Evolutionary conservation across 331 rosid genomes (phyloP), one percentile per base, ranked within the genome.

Genomic region (Phaseolus coccineus): DNA sequence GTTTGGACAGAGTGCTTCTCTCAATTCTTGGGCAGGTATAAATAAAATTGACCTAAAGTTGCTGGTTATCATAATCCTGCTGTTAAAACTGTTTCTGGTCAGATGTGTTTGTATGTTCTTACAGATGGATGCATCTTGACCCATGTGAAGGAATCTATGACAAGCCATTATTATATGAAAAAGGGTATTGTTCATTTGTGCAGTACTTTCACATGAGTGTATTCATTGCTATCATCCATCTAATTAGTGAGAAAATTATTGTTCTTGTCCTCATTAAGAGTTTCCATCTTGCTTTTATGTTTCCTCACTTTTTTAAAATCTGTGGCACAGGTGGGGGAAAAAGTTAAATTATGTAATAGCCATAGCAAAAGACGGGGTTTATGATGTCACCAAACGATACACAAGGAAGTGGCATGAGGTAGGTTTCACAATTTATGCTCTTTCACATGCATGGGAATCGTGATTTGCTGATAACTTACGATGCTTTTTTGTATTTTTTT

Each of bases 1-100:
- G 88, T 91, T 84, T 95, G 99, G 98, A 95, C 97, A 14, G 99
- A 95, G 83, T 95, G 99, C 90, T 95, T 86, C 89, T 95, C 97
- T 84, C 83, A 75, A 73, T 50, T 61, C 56, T 40, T 91, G 55
- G 96, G 94, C 85, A 93, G 99, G 99, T 95, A 84, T 56, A 42
- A 46, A 46, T 46, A 10, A 46, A 71, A 52, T 74, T 73, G 47
- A 58, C 73, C 69, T 30, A 73, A 30, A 78, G 57, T 14, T 76
- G 53, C 74, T 76, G 48, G 30, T 68, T 71, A 64, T 80, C 66
- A 35, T 57, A 66, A 58, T 82, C 66, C 62, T 8, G 47, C 59
- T 42, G 31, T 52, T 40, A 30, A 65, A 77, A 78, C 37, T 69
- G 35, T 74, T 69, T 55, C 74, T 30, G 8, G 74, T 15, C 15